A percentile compares a stretch with the other conserved stretches of the same genome.
Evolutionary conservation across 768 basidiomycete species (phyloP).

Genomic region (Mycena indigotica): DNA sequence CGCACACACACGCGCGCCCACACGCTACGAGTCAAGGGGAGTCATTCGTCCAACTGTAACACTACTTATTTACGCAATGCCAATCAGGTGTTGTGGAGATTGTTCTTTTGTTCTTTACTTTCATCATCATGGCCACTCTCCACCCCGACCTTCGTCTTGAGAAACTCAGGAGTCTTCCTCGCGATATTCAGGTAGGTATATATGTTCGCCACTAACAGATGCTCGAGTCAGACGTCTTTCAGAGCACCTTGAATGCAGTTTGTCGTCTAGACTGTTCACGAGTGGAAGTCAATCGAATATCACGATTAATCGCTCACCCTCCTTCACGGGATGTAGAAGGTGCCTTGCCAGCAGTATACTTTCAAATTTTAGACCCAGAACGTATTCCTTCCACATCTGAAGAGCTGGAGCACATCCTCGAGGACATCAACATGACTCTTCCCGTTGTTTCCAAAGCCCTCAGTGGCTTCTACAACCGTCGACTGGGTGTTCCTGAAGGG

Average conservation of each 20-base stretch:
- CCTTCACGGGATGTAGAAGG: background rate
- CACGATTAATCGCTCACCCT: background rate
- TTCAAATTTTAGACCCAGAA: background rate
- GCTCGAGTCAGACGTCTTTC: background rate
- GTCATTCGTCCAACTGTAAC: too few relatives aligned
- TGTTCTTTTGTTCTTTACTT: too few relatives aligned
- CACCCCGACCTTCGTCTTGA: background rate
- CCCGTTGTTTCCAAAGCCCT: background rate
- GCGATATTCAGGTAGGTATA: background rate
- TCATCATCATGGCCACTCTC: background rate
- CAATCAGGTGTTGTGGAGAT: too few relatives aligned
- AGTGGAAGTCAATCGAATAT: background rate
- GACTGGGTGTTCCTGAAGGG: background rate
- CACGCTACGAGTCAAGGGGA: too few relatives aligned
- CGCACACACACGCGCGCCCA: too few relatives aligned
- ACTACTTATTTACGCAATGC: too few relatives aligned
- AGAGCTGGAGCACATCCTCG: background rate
- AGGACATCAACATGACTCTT: background rate
- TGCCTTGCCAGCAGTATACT: background rate
- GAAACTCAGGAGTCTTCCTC: background rate
- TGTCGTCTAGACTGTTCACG: background rate
- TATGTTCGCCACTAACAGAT: background rate
- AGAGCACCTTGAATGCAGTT: background rate
- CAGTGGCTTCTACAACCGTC: background rate
- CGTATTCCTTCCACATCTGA: background rate